A percentile compares a stretch with the other conserved stretches of the same genome.
phyloP scores from a whole-genome alignment of 169 alveolate genomes.

The Plasmodium cynomolgi region DNA sequence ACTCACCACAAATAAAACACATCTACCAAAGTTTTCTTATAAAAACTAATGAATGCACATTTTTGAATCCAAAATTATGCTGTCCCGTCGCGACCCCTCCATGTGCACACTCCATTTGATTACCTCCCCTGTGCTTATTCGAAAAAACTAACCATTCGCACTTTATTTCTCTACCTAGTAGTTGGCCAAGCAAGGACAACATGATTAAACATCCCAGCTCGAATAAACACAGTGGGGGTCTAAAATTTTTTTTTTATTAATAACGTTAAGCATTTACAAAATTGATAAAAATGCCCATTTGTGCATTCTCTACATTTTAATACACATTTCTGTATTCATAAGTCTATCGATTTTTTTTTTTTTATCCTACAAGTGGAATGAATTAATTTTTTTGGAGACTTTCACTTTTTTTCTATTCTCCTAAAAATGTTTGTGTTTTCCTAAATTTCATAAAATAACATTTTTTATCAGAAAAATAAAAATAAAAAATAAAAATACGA shows the following conservation, averaged over 20 bases:
- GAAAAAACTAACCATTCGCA: not conserved
- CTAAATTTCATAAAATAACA: not conserved
- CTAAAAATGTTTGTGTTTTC: not conserved
- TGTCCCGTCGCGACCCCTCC: not conserved
- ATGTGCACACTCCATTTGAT: not conserved
- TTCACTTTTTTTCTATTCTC: not conserved
- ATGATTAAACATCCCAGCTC: not conserved
- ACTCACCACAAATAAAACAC: not conserved
- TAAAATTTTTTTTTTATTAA: not conserved
- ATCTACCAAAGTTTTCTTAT: not conserved
- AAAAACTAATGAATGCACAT: not conserved
- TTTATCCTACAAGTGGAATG: not conserved
- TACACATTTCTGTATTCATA: not conserved
- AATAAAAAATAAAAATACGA: not conserved
- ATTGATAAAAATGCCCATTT: not conserved
- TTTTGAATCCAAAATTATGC: not conserved
- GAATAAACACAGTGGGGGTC: not conserved
- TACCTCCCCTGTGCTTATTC: constrained; percentile 4
- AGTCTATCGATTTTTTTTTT: not conserved
- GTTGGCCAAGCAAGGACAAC: not conserved
- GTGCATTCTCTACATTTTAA: not conserved
- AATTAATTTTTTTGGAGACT: not conserved
- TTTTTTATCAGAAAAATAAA: not conserved
- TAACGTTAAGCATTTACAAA: not conserved
- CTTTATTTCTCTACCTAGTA: not conserved